Base-by-base conservation (phyloP, 2,329 filamentous ascomycete genomes). In the Verruconis gallopava region DNA sequence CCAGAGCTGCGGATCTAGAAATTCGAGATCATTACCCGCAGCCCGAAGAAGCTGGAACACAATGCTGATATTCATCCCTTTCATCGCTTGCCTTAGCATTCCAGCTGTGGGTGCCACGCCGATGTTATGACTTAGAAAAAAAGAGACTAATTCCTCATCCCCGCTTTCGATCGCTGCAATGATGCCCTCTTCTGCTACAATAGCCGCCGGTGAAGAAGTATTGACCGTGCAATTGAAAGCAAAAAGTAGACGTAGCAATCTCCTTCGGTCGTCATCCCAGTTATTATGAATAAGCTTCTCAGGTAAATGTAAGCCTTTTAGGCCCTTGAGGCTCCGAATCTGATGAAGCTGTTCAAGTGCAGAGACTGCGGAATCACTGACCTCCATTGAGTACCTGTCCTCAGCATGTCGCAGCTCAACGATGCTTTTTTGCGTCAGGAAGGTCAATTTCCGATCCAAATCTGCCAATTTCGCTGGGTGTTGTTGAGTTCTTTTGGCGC, bases 161-260 rank as follows among this genome's bases (percentile, higher is more conserved):
- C n/a, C 25, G 6, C n/a, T 9, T n/a, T 9, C 25, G 25, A 30
- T 30, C n/a, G 25, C 25, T n/a, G 6, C 25, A 9, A 30, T 9
- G 9, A 30, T n/a, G n/a, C 25, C 25, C n/a, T 30, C 25, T 9
- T 30, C 25, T 30, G 25, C 25, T 9, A n/a, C 25, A 9, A 30
- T 30, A n/a, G 9, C 25, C n/a, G 9, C 25, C 6, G 25, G 25
- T n/a, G 25, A 30, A 9, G 25, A 40, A 21, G 22, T 21, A 32
- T 32, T 28, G 5, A 40, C 21, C 21, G 38, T 40, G 21, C 38
- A 40, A 22, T 28, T 21, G 38, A 22, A 30, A 21, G 32, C 15
- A 5, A 40, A 15, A 21, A 33, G 25, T 13, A 40, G 25, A 19
- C 38, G 38, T 20, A 40, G 22, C 19, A 40, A 32, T 13, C 38